Base-by-base conservation (phyloP, 2,329 filamentous ascomycete species). In the Venturia aucupariae region DNA sequence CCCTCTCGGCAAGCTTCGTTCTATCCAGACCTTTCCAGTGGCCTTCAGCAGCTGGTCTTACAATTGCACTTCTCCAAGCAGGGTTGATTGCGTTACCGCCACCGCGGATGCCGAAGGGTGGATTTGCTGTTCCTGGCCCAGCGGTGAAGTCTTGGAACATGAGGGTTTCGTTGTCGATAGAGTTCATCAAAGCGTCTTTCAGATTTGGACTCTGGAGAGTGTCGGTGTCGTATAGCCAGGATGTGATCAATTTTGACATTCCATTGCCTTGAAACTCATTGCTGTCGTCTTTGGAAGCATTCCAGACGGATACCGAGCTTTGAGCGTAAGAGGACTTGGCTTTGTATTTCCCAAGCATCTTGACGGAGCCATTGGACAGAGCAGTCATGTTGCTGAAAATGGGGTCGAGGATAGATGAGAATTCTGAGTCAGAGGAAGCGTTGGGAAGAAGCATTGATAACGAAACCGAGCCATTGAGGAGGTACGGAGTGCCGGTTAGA, bases 51-150 rank as follows among this genome's bases (percentile, higher is more conserved):
- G 69, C 60, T 30, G 67, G 66, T 22, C 63, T 60, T 61, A 69
- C 63, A 17, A 67, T 22, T 51, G 64, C 65, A 6, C 61, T 48
- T 32, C 68, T 65, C 65, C 65, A 68, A 30, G 68, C 68, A n/a
- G 68, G 66, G 46, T 67, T 68, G 48, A 68, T 67, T 32, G 68
- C 65, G 55, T 64, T 67, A 19, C 64, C 60, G 10, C 63, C 63
- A 27, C 61, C 62, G 6, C 62, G 44, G 8, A 64, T 64, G 41
- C 41, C 41, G 62, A 38, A 61, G 13, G 62, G 62, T 22, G 62
- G 62, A n/a, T 64, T 64, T 7, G 10, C 10, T 15, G 62, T 64
- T 13, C 62, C 62, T 60, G 39, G 22, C 3, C 62, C 62, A 39
- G 51, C 51, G 32, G 51, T 64, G n/a, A 61, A 32, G 51, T 64